A percentile compares a stretch with the other conserved stretches of the same genome.
These are phyloP conservation scores for Vaccinium darrowii DNA, from an alignment of 148 eudicot species.

Conservation along the genomic window DNA sequence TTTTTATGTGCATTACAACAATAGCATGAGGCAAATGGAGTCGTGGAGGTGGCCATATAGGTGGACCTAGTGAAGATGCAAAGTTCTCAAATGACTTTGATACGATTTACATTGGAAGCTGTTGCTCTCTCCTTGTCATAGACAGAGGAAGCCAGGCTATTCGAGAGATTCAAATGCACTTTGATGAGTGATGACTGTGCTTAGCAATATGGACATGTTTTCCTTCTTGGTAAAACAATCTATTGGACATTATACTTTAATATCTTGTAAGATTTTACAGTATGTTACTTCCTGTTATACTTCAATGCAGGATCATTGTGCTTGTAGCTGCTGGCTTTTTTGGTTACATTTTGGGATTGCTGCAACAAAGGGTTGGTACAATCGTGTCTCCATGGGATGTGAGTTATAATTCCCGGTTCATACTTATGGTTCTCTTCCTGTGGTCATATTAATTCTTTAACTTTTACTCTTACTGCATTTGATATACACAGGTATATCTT, in stretches of 20 bases:
- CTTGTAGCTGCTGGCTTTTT: constrained; percentile 76
- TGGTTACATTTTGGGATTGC: constrained; percentile 78
- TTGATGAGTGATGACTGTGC: constrained; percentile 77
- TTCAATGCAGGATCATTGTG: constrained; percentile 49
- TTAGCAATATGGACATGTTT: constrained; percentile 90
- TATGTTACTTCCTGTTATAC: constrained; percentile 2
- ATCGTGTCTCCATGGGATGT: constrained; percentile 58
- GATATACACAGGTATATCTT: not conserved
- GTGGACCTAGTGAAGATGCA: no score
- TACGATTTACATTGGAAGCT: constrained; percentile 88
- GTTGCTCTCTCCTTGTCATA: constrained; percentile 90
- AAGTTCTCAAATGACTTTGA: constrained; percentile 95
- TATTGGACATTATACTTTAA: not conserved
- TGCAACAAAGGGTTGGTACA: constrained; percentile 65
- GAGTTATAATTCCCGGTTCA: constrained; percentile 20
- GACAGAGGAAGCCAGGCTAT: constrained; percentile 94
- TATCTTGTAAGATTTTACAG: not conserved
- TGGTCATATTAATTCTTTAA: not conserved
- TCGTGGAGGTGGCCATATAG: constrained; percentile 80
- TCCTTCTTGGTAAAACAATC: constrained; percentile 68
- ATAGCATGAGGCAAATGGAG: constrained; percentile 93
- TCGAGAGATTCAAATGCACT: constrained; percentile 88
- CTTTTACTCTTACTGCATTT: not conserved
- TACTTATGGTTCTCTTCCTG: not conserved
- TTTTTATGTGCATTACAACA: constrained; percentile 54